These are phyloP conservation scores for Mycogone perniciosa DNA, from an alignment of 2,329 filamentous ascomycete genomes.

Conservation along the genomic window DNA sequence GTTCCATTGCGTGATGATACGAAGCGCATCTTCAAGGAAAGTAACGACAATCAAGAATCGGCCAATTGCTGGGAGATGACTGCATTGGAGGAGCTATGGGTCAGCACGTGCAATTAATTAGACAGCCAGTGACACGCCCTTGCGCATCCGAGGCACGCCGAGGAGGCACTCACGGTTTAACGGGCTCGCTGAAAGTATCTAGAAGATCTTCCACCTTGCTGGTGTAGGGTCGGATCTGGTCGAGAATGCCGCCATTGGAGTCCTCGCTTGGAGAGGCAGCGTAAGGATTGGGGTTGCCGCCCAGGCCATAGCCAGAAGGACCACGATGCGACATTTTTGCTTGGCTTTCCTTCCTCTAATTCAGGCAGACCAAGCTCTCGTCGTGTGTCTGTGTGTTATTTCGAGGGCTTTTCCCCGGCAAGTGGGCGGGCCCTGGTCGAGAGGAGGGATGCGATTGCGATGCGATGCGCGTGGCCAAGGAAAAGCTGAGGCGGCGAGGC, in stretches of 20 bases:
- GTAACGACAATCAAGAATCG: slow-evolving; percentile 97
- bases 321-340: slow-evolving; percentile 45
- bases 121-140: too few species aligned
- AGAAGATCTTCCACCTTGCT: slow-evolving; percentile 97
- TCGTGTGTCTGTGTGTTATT: too few species aligned
- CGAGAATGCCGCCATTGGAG: slow-evolving; percentile 57
- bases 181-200: slow-evolving; percentile 78
- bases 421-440: background rate
- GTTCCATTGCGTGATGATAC: slow-evolving; percentile 95
- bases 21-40: slow-evolving; percentile 91
- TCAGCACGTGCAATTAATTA: slow-evolving; percentile 14
- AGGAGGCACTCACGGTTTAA: slow-evolving; percentile 68
- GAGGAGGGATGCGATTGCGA: background rate
- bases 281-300: slow-evolving; percentile 61
- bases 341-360: background rate
- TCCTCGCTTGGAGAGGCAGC: slow-evolving; percentile 53
- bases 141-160: background rate
- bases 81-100: slow-evolving; percentile 31
- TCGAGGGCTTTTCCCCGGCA: background rate
- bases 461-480: background rate
- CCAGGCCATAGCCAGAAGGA: slow-evolving; percentile 73
- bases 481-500: slow-evolving; percentile 1
- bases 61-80: slow-evolving; percentile 89
- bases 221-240: slow-evolving; percentile 86
- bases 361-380: background rate